Percentiles rank a stretch among this genome's conserved stretches.
Evolutionary conservation across 257 asterid genomes (phyloP).

Genomic region (Dorcoceras hygrometricum): DNA sequence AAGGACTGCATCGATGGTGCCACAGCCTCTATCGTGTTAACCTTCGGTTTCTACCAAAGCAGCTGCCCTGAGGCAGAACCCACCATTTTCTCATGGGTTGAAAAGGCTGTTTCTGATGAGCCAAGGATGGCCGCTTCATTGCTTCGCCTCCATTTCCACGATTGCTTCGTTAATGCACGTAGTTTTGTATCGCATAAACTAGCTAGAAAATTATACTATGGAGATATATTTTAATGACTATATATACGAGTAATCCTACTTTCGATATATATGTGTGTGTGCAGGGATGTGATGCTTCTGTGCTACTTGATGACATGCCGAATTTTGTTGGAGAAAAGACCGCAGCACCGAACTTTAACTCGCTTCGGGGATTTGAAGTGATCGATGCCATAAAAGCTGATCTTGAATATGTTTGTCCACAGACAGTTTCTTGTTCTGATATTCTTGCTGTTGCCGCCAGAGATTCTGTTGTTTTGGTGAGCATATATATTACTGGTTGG

Average conservation of each 20-base stretch:
- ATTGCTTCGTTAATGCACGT: conserved; percentile 85
- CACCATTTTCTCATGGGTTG: conserved; percentile 67
- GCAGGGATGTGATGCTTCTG: conserved; percentile 92
- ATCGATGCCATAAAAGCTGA: conserved; percentile 73
- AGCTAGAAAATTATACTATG: neutral
- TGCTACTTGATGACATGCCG: conserved; percentile 61
- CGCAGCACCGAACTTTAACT: conserved; percentile 73
- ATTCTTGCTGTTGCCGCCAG: conserved; percentile 78
- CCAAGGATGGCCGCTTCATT: conserved; percentile 92
- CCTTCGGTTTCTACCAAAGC: conserved; percentile 56
- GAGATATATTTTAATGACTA: neutral
- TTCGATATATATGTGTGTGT: neutral
- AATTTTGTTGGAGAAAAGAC: conserved; percentile 62
- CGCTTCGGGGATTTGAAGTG: conserved; percentile 80
- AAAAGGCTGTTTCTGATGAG: conserved; percentile 61
- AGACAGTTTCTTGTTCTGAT: conserved; percentile 82
- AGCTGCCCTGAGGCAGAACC: conserved; percentile 78
- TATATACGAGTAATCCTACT: neutral
- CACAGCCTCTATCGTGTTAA: conserved; percentile 28
- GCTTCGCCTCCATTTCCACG: conserved; percentile 92
- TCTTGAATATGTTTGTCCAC: conserved; percentile 61
- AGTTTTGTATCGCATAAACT: neutral
- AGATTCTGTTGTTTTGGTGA: conserved; percentile 76
- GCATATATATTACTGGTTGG: neutral
- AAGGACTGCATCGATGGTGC: conserved; percentile 45